These are phyloP conservation scores for Lodderomyces orthopsilosis DNA, from an alignment of 1,139 yeast species.

Conservation along the genomic window DNA sequence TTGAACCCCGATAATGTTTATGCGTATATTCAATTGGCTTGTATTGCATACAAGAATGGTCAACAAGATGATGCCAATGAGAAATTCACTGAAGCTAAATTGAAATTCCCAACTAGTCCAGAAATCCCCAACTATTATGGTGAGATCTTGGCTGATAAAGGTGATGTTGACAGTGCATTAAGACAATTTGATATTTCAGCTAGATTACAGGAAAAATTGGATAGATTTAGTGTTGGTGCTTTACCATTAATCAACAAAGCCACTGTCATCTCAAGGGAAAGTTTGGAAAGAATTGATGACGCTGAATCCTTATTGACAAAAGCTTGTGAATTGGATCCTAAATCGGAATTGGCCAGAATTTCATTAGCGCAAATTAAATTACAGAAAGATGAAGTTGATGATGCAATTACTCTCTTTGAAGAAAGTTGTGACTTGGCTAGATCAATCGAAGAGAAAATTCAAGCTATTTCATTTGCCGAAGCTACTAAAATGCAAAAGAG, in stretches of 20 bases:
- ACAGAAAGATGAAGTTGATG: constrained; percentile 78
- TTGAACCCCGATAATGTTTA: constrained; percentile 75
- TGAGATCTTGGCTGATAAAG: constrained; percentile 84
- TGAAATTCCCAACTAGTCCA: constrained; percentile 80
- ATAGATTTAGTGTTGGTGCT: constrained; percentile 70
- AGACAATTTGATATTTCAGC: constrained; percentile 86
- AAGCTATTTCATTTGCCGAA: constrained; percentile 89
- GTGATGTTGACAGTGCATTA: constrained; percentile 68
- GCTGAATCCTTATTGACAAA: constrained; percentile 68
- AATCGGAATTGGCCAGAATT: constrained; percentile 83
- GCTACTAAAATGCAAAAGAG: constrained; percentile 82
- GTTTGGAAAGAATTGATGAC: constrained; percentile 51
- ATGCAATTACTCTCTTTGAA: constrained; percentile 79
- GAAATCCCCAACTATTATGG: constrained; percentile 96
- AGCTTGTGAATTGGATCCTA: constrained; percentile 84
- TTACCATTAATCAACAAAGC: constrained; percentile 92
- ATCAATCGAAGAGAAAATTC: constrained; percentile 81
- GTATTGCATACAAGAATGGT: constrained; percentile 84
- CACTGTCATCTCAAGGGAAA: constrained; percentile 61
- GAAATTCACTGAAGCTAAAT: constrained; percentile 70
- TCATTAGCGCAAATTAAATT: constrained; percentile 88
- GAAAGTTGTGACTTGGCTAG: constrained; percentile 81
- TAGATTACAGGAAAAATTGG: constrained; percentile 70
- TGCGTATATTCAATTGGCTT: constrained; percentile 90
- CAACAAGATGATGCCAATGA: constrained; percentile 57